Conservation (phyloP, 78 protist species). For the Dictyostelium purpureum region DNA sequence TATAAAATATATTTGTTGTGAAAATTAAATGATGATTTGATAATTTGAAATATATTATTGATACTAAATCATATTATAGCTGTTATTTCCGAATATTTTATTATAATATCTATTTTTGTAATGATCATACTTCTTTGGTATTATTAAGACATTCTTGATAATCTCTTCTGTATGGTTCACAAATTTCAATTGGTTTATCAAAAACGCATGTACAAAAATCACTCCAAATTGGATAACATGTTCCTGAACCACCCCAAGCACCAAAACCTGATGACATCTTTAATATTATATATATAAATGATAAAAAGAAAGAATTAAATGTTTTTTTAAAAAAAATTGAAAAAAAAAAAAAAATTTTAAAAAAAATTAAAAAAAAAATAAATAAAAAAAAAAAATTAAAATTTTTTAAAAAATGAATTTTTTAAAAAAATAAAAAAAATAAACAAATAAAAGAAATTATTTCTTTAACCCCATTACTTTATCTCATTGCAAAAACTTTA, state of each 20-base stretch:
- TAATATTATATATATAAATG: neutral
- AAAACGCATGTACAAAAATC: conserved; percentile 59
- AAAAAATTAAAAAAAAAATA: neutral
- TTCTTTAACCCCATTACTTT: too few species aligned
- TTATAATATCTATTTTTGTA: neutral
- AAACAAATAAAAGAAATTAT: too few species aligned
- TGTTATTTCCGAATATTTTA: too few species aligned
- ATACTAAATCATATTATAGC: too few species aligned
- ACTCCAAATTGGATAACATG: conserved; percentile 50
- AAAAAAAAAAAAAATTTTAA: neutral
- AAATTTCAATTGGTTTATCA: conserved; percentile 59
- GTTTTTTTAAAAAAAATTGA: neutral
- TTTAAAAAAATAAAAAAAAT: neutral
- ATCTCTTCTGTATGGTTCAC: conserved; percentile 67
- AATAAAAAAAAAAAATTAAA: too few species aligned
- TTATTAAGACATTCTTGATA: conserved; percentile 50
- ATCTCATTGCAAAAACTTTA: too few species aligned
- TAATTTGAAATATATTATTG: too few species aligned
- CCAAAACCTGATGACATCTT: conserved; percentile 63
- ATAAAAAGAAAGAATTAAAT: too few species aligned
- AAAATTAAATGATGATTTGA: too few species aligned
- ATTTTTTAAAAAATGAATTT: too few species aligned
- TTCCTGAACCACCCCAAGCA: conserved; percentile 56
- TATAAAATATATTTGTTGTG: too few species aligned
- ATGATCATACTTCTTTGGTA: conserved; percentile 33